Percentiles rank a stretch among this genome's conserved stretches.
These are phyloP conservation scores for Candida fluviatilis DNA, from an alignment of 805 yeast genomes.

Conservation along the genomic window DNA sequence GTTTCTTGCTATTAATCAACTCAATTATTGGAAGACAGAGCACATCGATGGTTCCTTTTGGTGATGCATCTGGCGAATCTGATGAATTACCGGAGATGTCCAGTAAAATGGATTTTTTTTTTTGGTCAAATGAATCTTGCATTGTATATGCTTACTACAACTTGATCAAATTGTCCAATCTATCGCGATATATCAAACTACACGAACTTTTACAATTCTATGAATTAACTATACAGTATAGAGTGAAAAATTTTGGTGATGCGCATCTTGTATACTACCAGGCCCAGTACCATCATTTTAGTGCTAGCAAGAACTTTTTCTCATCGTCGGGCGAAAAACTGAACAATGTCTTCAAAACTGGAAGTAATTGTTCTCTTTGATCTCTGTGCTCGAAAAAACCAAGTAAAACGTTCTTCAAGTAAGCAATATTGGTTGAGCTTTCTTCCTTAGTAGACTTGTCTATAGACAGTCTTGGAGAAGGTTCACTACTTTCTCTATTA, in stretches of 20 bases:
- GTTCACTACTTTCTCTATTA: background rate
- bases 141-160: conserved; percentile 9
- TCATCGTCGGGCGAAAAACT: conserved; percentile 70
- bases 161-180: background rate
- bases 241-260: conserved; percentile 2
- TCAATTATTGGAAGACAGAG: conserved; percentile 69
- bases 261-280: conserved; percentile 1
- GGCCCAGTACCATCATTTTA: conserved; percentile 23
- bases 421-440: conserved; percentile 45
- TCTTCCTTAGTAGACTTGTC: conserved; percentile 10
- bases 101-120: conserved; percentile 50
- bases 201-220: no score
- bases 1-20: conserved; percentile 55
- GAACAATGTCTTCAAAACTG: conserved; percentile 76
- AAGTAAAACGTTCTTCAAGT: conserved; percentile 81
- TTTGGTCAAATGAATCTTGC: conserved; percentile 63
- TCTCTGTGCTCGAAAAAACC: conserved; percentile 91
- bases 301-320: conserved; percentile 58
- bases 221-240: no score
- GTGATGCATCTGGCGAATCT: conserved; percentile 62
- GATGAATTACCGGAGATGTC: conserved; percentile 46
- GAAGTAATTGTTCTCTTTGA: conserved; percentile 80
- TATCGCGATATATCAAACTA: no score
- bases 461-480: background rate
- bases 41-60: conserved; percentile 82